phyloP scores from a whole-genome alignment of 75 land plant species.

The Cunninghamia lanceolata region DNA sequence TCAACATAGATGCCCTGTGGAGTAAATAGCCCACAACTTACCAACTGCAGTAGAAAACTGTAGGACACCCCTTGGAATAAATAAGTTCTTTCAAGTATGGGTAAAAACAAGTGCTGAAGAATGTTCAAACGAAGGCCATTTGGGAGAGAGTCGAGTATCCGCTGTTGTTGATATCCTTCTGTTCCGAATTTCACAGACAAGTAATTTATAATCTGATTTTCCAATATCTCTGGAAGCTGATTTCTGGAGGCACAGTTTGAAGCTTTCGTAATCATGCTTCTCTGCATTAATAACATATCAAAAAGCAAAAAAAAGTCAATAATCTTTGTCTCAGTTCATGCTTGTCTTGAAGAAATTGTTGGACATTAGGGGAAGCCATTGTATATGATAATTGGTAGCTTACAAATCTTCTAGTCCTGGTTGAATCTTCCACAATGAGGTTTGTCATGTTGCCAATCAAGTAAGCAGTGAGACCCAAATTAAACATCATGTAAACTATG shows the following conservation, averaged over 20 bases:
- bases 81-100: constrained; percentile 26
- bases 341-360: no score
- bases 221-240: constrained; percentile 17
- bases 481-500: constrained; percentile 27
- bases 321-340: no score
- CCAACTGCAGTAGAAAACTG: constrained; percentile 32
- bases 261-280: constrained; percentile 18
- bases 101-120: constrained; percentile 23
- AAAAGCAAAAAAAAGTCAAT: background rate
- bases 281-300: constrained; percentile 9
- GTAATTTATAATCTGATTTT: constrained; percentile 28
- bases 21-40: background rate
- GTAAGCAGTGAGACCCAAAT: constrained; percentile 30
- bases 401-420: constrained; percentile 31
- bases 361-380: no score
- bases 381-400: background rate
- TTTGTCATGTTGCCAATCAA: constrained; percentile 43
- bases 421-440: constrained; percentile 27
- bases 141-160: constrained; percentile 20
- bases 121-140: constrained; percentile 26
- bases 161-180: constrained; percentile 21
- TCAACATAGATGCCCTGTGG: no score
- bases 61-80: constrained; percentile 35
- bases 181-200: constrained; percentile 31
- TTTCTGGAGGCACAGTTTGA: constrained; percentile 19